Base-by-base conservation (phyloP, 768 basidiomycete genomes). In the Lactarius sanguifluus region DNA sequence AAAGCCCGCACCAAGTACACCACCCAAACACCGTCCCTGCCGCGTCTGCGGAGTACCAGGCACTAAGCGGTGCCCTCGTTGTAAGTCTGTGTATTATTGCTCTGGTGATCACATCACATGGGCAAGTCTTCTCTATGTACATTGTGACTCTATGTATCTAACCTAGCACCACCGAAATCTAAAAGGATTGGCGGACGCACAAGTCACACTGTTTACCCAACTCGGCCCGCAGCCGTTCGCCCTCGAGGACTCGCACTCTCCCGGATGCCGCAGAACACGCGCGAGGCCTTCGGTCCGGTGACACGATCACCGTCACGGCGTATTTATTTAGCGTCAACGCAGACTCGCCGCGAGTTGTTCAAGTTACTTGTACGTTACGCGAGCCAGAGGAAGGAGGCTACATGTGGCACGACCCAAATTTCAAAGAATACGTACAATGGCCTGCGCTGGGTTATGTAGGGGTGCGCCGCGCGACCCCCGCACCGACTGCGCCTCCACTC, bases 381-480 rank as follows among this genome's bases (percentile, higher is more conserved):
- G 66, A 67, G 36, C 41, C 66, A 7, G 66, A 63, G 25, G 66
- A 60, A 60, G 66, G 64, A 13, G 66, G 62, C 10, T 60, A 63
- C 62, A 67, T 67, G 66, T 55, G 57, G 43, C 66, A 67, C 58
- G 56, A 52, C 41, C 66, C 66, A 16, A 50, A 56, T 56, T 67
- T 64, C 52, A 67, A 67, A 52, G 66, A 67, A 57, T 50, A 67
- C 59, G 58, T 58, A n/a, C 57, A 63, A 34, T 67, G 66, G 66
- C 66, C 66, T n/a, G 57, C 66, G 36, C 62, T 67, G 5, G 66
- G 66, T 32, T 67, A 67, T 13, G 41, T 67, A 20, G 62, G 58
- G 25, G 34, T 67, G 36, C 66, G 58, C 15, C 66, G 66, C 16
- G 58, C 43, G 41, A 59, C 50, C 5, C 58, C 66, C 32, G 23